Evolutionary conservation across 2,329 filamentous ascomycete species (phyloP), one percentile per base, ranked within the genome.

Genomic region (Ophiostoma ulmi): DNA sequence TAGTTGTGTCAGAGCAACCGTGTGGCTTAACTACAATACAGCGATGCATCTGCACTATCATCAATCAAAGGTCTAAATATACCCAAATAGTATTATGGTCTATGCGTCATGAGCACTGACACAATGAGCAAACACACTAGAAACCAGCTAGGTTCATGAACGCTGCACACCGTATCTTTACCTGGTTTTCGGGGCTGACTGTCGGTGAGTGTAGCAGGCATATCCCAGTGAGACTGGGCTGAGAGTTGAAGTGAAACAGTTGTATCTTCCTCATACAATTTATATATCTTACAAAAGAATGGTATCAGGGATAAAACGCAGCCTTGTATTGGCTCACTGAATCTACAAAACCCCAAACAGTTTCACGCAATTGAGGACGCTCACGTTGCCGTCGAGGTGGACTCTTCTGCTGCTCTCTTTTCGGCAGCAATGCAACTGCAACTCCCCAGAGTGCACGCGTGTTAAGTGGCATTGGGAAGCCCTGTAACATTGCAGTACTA

Each of bases 381-480:
- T 48, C 58, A 36, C 14, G 58, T 63, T 63, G 26, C 58, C 26
- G 14, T 63, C 58, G 58, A 17, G 58, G 58, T 63, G 58, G 58
- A 63, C 58, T 63, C 26, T 13, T 20, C 5, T 17, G n/a, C 11
- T 58, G 52, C 52, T 48, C 41, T 17, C 41, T 44, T 44, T 61
- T 17, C 14, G 22, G 14, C 58, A 63, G 26, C 58, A 63, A 58
- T 58, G 52, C 26, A 26, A 63, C 58, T 36, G 58, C 58, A 63
- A 63, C 58, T 36, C 58, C 58, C 58, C 58, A 35, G 58, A 63
- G 39, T 48, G 44, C 55, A 31, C 35, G 55, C 58, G 58, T 35
- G 58, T 63, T 3, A 31, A 31, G 26, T 31, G 26, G 26, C 26
- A 31, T 31, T 31, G 26, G 31, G 31, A 31, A 31, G 31, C 31